phyloP scores from a whole-genome alignment of 2,329 filamentous ascomycete genomes.

The Penicillium sp. region DNA sequence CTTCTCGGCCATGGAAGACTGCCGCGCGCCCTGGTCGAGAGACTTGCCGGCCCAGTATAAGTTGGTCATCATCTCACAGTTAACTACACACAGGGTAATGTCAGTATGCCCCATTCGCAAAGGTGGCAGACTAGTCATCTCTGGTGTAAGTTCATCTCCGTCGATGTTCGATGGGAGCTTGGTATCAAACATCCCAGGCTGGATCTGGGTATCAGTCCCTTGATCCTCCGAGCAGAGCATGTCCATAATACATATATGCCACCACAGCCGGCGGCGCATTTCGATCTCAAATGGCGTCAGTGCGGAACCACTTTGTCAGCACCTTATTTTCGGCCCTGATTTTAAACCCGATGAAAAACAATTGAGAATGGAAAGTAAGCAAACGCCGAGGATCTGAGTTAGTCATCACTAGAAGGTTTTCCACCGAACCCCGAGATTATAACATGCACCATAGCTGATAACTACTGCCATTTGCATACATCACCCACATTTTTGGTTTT shows the following conservation, averaged over 20 bases:
- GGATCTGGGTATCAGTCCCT: slow-evolving; percentile 26
- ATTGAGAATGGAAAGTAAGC: no score
- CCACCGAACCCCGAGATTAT: no score
- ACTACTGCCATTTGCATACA: no score
- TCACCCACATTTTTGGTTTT: no score
- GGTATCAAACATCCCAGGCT: slow-evolving; percentile 23
- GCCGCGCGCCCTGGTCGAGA: not conserved
- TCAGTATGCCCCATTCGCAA: slow-evolving; percentile 19
- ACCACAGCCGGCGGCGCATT: slow-evolving; percentile 31
- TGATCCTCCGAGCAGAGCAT: slow-evolving; percentile 29
- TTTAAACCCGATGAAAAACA: no score
- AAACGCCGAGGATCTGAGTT: no score
- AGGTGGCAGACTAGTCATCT: slow-evolving; percentile 11
- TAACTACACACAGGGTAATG: slow-evolving; percentile 26
- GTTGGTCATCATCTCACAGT: slow-evolving; percentile 14
- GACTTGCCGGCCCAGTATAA: slow-evolving; percentile 10
- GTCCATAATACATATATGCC: slow-evolving; percentile 30
- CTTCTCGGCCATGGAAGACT: not conserved
- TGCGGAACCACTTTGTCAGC: no score
- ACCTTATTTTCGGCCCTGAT: no score
- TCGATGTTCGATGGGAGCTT: slow-evolving; percentile 26
- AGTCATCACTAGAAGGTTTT: no score
- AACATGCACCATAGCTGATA: no score
- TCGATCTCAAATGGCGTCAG: slow-evolving; percentile 21
- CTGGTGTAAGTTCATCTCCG: slow-evolving; percentile 18